Evolutionary conservation across 2,329 filamentous ascomycete species (phyloP).

Genomic region (Cylindrodendrum hubeiense): DNA sequence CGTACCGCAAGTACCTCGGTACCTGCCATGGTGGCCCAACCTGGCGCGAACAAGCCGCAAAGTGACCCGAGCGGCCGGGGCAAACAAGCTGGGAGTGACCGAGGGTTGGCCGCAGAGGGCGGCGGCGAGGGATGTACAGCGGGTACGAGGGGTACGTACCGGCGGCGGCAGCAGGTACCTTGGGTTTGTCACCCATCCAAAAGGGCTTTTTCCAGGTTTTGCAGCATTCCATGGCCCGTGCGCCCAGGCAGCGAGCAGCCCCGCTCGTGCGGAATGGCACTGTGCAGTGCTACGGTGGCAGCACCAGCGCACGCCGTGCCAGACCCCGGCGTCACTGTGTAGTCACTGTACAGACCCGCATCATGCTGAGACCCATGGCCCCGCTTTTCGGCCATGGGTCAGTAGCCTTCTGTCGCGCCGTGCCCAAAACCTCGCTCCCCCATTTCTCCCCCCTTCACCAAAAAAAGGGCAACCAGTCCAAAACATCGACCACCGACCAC

Average conservation of each 20-base stretch:
- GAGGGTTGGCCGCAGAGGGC: not conserved
- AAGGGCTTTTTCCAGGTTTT: not conserved
- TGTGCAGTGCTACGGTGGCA: not conserved
- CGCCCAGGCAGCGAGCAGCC: slow-evolving; percentile 28
- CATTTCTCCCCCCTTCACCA: slow-evolving; percentile 48
- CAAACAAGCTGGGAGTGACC: slow-evolving; percentile 7
- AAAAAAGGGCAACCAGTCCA: slow-evolving; percentile 52
- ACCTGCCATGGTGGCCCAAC: slow-evolving; percentile 14
- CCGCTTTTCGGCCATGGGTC: slow-evolving; percentile 34
- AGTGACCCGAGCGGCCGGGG: slow-evolving; percentile 7
- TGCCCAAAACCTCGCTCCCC: slow-evolving; percentile 45
- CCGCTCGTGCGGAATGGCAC: slow-evolving; percentile 29
- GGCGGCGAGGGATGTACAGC: slow-evolving; percentile 21
- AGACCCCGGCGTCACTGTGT: too few species aligned
- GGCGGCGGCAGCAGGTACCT: slow-evolving; percentile 5
- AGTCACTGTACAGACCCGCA: not conserved
- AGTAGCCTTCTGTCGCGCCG: slow-evolving; percentile 44
- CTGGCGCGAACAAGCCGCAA: slow-evolving; percentile 9
- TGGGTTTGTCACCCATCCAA: slow-evolving; percentile 10
- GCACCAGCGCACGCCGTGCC: not conserved
- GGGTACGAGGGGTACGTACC: slow-evolving; percentile 36
- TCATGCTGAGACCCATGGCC: not conserved
- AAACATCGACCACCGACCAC: slow-evolving; percentile 51
- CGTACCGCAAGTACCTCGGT: slow-evolving; percentile 27
- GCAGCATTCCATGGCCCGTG: slow-evolving; percentile 11